These are phyloP conservation scores for Pseudonectria foliicola DNA, from an alignment of 2,329 filamentous ascomycete genomes.

Conservation along the genomic window DNA sequence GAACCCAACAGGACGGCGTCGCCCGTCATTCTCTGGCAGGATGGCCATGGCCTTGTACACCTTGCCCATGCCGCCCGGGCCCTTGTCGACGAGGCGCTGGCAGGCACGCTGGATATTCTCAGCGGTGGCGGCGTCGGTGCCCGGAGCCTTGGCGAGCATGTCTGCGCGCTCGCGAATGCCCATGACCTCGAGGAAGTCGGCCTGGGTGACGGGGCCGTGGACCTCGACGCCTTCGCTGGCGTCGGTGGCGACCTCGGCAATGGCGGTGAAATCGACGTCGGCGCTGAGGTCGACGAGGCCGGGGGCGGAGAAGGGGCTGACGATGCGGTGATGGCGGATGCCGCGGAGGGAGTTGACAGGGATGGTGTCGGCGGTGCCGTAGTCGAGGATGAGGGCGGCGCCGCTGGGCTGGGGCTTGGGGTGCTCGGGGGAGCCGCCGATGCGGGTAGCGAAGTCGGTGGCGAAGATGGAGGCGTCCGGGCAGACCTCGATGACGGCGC, in stretches of 20 bases:
- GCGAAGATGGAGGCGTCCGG: slow-evolving; percentile 79
- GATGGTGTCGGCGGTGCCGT: slow-evolving; percentile 71
- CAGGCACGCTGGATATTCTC: slow-evolving; percentile 65
- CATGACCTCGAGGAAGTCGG: slow-evolving; percentile 69
- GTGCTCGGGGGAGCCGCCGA: slow-evolving; percentile 58
- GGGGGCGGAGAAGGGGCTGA: slow-evolving; percentile 72
- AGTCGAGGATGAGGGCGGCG: slow-evolving; percentile 92
- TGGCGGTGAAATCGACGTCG: slow-evolving; percentile 85
- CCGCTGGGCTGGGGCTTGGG: slow-evolving; percentile 62
- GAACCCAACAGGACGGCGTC: slow-evolving; percentile 80
- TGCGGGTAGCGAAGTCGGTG: slow-evolving; percentile 73
- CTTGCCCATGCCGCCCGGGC: slow-evolving; percentile 83
- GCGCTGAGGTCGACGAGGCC: slow-evolving; percentile 84
- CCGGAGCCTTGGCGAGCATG: slow-evolving; percentile 49
- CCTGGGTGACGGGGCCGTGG: slow-evolving; percentile 86
- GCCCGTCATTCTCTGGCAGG: slow-evolving; percentile 69
- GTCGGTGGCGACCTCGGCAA: slow-evolving; percentile 73
- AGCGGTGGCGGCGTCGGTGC: slow-evolving; percentile 37
- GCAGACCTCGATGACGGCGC: slow-evolving; percentile 78
- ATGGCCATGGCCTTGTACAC: slow-evolving; percentile 92
- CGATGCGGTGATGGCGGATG: slow-evolving; percentile 67
- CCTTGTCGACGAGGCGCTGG: slow-evolving; percentile 75
- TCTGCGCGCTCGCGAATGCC: slow-evolving; percentile 74
- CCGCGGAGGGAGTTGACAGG: slow-evolving; percentile 87
- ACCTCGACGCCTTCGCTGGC: slow-evolving; percentile 80